A percentile compares a stretch with the other conserved stretches of the same genome.
Conservation (phyloP, 176 grass and related monocot genomes). For the Eleusine indica region DNA sequence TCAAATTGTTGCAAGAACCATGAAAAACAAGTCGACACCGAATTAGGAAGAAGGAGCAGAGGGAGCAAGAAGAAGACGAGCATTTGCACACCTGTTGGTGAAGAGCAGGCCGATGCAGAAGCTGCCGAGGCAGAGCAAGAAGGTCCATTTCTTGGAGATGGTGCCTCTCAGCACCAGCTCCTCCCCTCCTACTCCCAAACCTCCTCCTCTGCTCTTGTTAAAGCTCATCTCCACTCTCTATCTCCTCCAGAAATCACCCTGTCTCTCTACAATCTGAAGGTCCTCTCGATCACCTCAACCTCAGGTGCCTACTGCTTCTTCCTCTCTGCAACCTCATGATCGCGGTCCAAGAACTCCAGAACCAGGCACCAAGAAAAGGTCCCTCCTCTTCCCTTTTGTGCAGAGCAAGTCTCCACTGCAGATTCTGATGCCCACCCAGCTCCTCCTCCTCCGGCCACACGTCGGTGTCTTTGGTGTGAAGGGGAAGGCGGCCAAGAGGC, state of each 20-base stretch:
- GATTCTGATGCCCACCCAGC: not conserved
- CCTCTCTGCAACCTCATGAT: slow-evolving; percentile 12
- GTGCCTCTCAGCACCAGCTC: slow-evolving; percentile 45
- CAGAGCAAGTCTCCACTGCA: slow-evolving; percentile 21
- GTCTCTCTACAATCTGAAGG: not conserved
- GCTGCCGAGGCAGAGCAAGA: slow-evolving; percentile 71
- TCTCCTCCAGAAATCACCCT: not conserved
- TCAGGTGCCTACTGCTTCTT: not conserved
- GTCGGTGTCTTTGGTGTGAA: slow-evolving; percentile 62
- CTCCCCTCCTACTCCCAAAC: slow-evolving; percentile 28
- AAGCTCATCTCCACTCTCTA: slow-evolving; percentile 49
- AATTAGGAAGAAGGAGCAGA: not conserved
- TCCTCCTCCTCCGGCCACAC: not conserved
- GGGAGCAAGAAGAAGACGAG: not conserved
- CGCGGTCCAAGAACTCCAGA: slow-evolving; percentile 2
- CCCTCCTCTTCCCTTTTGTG: slow-evolving; percentile 49
- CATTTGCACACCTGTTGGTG: slow-evolving; percentile 67
- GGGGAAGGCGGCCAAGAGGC: slow-evolving; percentile 33
- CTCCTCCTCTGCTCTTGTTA: slow-evolving; percentile 48
- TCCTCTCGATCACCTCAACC: slow-evolving; percentile 1
- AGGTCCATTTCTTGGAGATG: slow-evolving; percentile 68
- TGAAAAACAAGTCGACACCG: not conserved
- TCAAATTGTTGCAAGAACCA: slow-evolving; percentile 24
- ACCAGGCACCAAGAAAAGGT: slow-evolving; percentile 27
- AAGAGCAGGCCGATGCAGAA: slow-evolving; percentile 90